Conservation (phyloP, 2,329 filamentous ascomycete genomes). For the Passalora sequoiae region DNA sequence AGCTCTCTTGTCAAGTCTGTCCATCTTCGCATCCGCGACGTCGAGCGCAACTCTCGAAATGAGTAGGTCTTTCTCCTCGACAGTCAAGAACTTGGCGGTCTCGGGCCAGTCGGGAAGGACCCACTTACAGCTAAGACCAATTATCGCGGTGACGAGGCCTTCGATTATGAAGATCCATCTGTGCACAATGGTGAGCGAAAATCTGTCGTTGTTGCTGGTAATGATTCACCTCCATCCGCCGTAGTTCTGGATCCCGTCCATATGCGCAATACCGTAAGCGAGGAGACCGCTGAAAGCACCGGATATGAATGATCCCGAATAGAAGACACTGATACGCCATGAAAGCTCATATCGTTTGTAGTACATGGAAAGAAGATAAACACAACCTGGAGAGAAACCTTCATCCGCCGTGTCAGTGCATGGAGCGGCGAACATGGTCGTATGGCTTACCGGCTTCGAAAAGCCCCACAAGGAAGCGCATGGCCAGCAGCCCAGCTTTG, state of each 20-base stretch:
- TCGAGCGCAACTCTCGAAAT: slow-evolving; percentile 48
- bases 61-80: slow-evolving; percentile 51
- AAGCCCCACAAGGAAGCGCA: slow-evolving; percentile 58
- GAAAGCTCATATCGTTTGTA: slow-evolving; percentile 22
- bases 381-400: slow-evolving; percentile 45
- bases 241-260: slow-evolving; percentile 41
- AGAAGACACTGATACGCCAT: slow-evolving; percentile 20
- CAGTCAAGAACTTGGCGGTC: slow-evolving; percentile 47
- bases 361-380: slow-evolving; percentile 29
- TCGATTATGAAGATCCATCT: slow-evolving; percentile 65
- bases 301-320: slow-evolving; percentile 36
- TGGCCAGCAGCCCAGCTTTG: slow-evolving; percentile 13
- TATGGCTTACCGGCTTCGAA: slow-evolving; percentile 58
- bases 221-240: too few relatives aligned
- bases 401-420: neutral
- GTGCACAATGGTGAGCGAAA: too few relatives aligned
- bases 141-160: slow-evolving; percentile 50
- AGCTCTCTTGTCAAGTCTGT: slow-evolving; percentile 48
- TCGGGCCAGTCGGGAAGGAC: slow-evolving; percentile 49
- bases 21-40: slow-evolving; percentile 45
- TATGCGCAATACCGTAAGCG: slow-evolving; percentile 39
- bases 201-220: too few relatives aligned
- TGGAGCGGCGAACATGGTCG: neutral
- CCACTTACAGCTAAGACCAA: slow-evolving; percentile 45
- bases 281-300: slow-evolving; percentile 22